Evolutionary conservation across 2,329 filamentous ascomycete species (phyloP).

Genomic region (Nothomitra cinnamomea): DNA sequence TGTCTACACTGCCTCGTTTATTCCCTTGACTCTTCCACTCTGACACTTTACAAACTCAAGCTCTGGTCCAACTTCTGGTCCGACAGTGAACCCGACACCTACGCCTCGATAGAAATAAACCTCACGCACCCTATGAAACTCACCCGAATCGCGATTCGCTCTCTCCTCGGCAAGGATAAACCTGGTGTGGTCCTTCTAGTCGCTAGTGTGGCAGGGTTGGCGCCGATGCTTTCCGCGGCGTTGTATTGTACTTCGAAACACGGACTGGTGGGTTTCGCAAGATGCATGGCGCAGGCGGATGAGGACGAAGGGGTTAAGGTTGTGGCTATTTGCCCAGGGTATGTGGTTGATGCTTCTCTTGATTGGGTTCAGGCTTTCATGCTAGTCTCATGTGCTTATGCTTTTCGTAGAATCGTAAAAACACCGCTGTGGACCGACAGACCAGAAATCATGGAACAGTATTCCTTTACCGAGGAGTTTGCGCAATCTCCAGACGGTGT

Average conservation of each 20-base stretch:
- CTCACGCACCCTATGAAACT: conserved; percentile 23
- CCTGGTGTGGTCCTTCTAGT: conserved; percentile 21
- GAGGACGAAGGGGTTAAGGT: conserved; percentile 20
- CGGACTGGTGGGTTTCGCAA: conserved; percentile 23
- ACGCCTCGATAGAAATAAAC: conserved; percentile 20
- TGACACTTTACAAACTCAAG: not conserved
- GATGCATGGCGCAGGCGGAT: conserved; percentile 20
- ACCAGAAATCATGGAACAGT: conserved; percentile 9
- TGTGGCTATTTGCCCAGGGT: conserved; percentile 19
- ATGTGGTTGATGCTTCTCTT: conserved; percentile 4
- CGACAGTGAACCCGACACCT: conserved; percentile 20
- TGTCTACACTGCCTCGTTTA: conserved; percentile 1
- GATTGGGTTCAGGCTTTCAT: not conserved
- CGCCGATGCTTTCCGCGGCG: conserved; percentile 16
- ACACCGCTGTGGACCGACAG: conserved; percentile 10
- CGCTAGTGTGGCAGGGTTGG: conserved; percentile 19
- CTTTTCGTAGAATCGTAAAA: conserved; percentile 6
- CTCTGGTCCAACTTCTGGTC: conserved; percentile 21
- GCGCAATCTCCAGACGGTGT: too few relatives aligned
- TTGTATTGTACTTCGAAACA: conserved; percentile 24
- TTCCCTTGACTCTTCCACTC: not conserved
- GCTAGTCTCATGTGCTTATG: not conserved
- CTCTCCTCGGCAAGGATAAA: conserved; percentile 18
- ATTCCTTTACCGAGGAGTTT: not conserved
- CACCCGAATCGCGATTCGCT: conserved; percentile 22